These are phyloP conservation scores for Penicillium crystallinum DNA, from an alignment of 495 filamentous ascomycete species.

Conservation along the genomic window DNA sequence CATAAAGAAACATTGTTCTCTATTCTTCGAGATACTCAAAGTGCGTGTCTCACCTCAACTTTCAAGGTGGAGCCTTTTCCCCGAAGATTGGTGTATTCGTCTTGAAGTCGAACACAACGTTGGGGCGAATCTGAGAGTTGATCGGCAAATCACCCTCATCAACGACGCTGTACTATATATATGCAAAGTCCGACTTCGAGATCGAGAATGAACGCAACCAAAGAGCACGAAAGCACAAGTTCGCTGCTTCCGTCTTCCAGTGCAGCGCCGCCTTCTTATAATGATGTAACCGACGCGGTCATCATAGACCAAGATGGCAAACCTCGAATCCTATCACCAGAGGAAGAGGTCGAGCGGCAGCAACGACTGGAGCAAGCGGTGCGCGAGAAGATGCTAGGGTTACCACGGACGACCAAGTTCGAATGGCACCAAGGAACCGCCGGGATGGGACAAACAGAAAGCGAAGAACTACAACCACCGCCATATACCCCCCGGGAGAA, in stretches of 20 bases:
- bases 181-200: background rate
- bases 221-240: background rate
- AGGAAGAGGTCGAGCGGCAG: conserved; percentile 23
- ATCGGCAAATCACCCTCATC: background rate
- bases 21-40: too few relatives aligned
- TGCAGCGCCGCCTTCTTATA: conserved; percentile 20
- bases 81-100: too few relatives aligned
- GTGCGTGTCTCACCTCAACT: too few relatives aligned
- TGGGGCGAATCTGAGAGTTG: too few relatives aligned
- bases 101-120: too few relatives aligned
- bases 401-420: conserved; percentile 21
- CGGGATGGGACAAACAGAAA: background rate
- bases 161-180: background rate
- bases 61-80: too few relatives aligned
- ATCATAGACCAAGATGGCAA: conserved; percentile 23
- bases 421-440: conserved; percentile 16
- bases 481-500: conserved; percentile 16
- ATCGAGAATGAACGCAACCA: background rate
- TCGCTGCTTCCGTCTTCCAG: background rate
- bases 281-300: conserved; percentile 29
- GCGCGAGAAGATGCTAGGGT: conserved; percentile 27
- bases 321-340: conserved; percentile 25
- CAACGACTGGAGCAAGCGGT: conserved; percentile 19
- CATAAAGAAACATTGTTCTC: too few relatives aligned
- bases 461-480: conserved; percentile 13